Conservation (phyloP, 257 asterid genomes). For the Solanum etuberosum region DNA sequence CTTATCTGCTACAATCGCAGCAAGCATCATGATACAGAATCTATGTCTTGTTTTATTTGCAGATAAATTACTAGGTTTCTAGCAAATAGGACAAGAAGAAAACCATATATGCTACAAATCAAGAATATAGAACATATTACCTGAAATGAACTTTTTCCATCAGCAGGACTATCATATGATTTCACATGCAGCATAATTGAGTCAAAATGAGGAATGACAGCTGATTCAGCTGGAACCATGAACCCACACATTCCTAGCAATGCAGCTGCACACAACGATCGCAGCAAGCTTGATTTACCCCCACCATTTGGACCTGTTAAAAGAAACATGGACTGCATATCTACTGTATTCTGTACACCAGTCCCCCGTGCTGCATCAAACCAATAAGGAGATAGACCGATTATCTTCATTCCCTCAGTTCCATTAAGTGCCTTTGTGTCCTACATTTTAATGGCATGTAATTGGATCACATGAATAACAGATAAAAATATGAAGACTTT, state of each 20-base stretch:
- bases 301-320: slow-evolving; percentile 99
- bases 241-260: slow-evolving; percentile 83
- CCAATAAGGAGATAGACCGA: slow-evolving; percentile 92
- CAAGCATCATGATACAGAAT: not conserved
- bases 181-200: slow-evolving; percentile 93
- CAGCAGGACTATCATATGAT: slow-evolving; percentile 95
- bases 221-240: slow-evolving; percentile 95
- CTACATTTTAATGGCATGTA: slow-evolving; percentile 23
- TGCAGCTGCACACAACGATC: slow-evolving; percentile 94
- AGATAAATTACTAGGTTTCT: not conserved
- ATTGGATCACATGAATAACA: not conserved
- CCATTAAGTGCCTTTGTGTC: slow-evolving; percentile 9
- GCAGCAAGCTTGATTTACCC: slow-evolving; percentile 84
- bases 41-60: not conserved
- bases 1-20: not conserved
- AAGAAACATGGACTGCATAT: slow-evolving; percentile 78
- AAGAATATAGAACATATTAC: slow-evolving; percentile 13
- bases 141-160: slow-evolving; percentile 99
- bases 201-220: slow-evolving; percentile 87
- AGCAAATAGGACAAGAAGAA: not conserved
- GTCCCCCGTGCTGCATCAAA: slow-evolving; percentile 79
- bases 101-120: not conserved
- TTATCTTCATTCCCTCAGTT: slow-evolving; percentile 55
- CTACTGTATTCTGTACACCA: slow-evolving; percentile 63
- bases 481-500: not conserved